Percentiles rank a stretch among this genome's conserved stretches.
phyloP scores from a whole-genome alignment of 805 yeast species.

The Metschnikowia kofuensis region DNA sequence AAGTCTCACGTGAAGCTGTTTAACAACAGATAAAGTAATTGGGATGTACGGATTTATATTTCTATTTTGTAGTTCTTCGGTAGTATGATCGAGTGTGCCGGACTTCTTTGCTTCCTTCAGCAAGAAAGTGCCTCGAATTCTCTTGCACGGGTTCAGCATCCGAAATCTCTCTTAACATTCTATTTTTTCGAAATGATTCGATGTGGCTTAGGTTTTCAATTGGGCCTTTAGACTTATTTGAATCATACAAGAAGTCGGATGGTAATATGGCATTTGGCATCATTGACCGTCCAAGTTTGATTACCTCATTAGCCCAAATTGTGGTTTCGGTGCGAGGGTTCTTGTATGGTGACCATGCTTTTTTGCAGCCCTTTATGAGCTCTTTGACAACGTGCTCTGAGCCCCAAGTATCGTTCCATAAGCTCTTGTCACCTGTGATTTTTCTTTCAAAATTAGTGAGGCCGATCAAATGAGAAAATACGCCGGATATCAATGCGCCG shows the following conservation, averaged over 20 bases:
- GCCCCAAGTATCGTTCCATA: conserved; percentile 68
- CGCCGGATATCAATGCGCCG: conserved; percentile 75
- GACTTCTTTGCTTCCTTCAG: background rate
- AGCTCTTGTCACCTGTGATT: conserved; percentile 23
- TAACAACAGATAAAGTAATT: background rate
- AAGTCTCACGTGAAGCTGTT: too few relatives aligned
- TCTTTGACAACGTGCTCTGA: conserved; percentile 59
- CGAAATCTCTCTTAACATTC: conserved; percentile 32
- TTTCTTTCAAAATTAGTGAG: conserved; percentile 44
- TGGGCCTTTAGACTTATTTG: background rate
- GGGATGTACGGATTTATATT: conserved; percentile 5
- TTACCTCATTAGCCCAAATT: conserved; percentile 64
- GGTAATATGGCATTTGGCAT: conserved; percentile 50
- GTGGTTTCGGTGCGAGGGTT: conserved; percentile 50
- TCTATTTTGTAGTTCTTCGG: conserved; percentile 21
- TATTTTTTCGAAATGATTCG: conserved; percentile 20
- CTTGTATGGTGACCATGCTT: conserved; percentile 59
- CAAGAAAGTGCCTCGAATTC: background rate
- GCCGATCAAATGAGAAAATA: conserved; percentile 75
- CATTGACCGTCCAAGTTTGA: conserved; percentile 59
- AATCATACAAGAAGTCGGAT: conserved; percentile 30
- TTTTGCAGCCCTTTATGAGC: conserved; percentile 64
- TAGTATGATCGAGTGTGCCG: conserved; percentile 41
- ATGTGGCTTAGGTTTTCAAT: background rate
- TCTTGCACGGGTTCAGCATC: conserved; percentile 1